Evolutionary conservation across 2,329 filamentous ascomycete species (phyloP).

Genomic region (Aplosporella prunicola): DNA sequence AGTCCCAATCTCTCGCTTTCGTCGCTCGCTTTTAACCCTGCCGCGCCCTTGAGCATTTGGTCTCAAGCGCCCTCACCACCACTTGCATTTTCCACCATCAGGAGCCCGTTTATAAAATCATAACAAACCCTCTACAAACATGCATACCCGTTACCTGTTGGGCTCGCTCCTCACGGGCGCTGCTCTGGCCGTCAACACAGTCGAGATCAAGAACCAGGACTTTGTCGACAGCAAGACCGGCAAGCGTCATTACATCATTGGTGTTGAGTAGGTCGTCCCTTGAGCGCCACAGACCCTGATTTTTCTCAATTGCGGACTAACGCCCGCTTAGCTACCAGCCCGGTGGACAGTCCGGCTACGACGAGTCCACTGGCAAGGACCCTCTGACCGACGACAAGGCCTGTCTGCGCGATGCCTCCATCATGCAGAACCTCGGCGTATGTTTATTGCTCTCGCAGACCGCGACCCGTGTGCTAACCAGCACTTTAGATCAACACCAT

Average conservation of each 20-base stretch:
- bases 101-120: no score
- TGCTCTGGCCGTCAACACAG: slow-evolving; percentile 44
- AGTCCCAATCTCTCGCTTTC: no score
- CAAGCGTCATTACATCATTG: slow-evolving; percentile 52
- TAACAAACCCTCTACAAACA: no score
- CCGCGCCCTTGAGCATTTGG: no score
- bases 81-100: no score
- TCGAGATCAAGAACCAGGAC: slow-evolving; percentile 50
- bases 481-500: slow-evolving; percentile 48
- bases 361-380: slow-evolving; percentile 39
- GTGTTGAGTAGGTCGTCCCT: slow-evolving; percentile 44
- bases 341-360: slow-evolving; percentile 51
- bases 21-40: no score
- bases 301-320: slow-evolving; percentile 13
- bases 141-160: slow-evolving; percentile 8
- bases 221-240: slow-evolving; percentile 51
- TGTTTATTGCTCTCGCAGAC: slow-evolving; percentile 13
- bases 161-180: slow-evolving; percentile 28
- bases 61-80: no score
- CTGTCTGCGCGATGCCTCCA: slow-evolving; percentile 53
- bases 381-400: slow-evolving; percentile 48
- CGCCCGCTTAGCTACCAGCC: slow-evolving; percentile 45
- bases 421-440: slow-evolving; percentile 54
- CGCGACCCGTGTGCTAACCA: slow-evolving; percentile 8
- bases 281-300: not conserved